phyloP scores from a whole-genome alignment of 1,284 basidiomycete species.

The Leccinum solheimii region DNA sequence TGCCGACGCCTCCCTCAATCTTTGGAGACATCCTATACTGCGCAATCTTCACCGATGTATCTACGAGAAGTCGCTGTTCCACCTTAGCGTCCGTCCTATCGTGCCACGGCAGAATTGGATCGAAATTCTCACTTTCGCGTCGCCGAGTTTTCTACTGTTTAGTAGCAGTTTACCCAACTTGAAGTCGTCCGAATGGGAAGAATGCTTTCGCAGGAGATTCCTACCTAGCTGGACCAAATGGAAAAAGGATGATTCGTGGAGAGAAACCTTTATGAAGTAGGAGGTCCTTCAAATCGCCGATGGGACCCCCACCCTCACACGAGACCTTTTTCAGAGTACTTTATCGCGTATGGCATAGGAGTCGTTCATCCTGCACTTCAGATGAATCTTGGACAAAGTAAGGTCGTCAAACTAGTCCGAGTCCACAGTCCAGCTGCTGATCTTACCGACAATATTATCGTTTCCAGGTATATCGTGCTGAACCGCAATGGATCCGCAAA shows the following conservation, averaged over 20 bases:
- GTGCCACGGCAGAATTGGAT: constrained; percentile 76
- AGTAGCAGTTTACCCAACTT: constrained; percentile 67
- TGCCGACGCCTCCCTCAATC: constrained; percentile 65
- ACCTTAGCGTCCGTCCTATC: constrained; percentile 57
- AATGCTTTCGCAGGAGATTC: constrained; percentile 66
- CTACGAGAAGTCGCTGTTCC: constrained; percentile 53
- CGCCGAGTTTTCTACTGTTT: constrained; percentile 60
- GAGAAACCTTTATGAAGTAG: constrained; percentile 61
- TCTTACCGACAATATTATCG: background rate
- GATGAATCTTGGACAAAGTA: constrained; percentile 83
- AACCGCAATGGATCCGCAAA: constrained; percentile 75
- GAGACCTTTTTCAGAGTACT: constrained; percentile 45
- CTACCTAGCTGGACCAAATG: constrained; percentile 69
- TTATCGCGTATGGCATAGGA: constrained; percentile 65
- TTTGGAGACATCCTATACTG: constrained; percentile 69
- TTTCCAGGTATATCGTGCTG: constrained; percentile 63
- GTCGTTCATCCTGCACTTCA: constrained; percentile 63
- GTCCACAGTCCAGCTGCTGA: constrained; percentile 7
- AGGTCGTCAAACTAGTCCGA: constrained; percentile 14
- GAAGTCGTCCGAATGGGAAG: constrained; percentile 64
- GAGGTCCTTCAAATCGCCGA: constrained; percentile 9
- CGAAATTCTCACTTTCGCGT: constrained; percentile 62
- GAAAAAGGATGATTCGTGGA: constrained; percentile 64
- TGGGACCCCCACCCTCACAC: background rate
- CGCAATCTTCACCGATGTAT: constrained; percentile 47